Base-by-base conservation (phyloP, 257 asterid species). In the Capsicum rhomboideum region DNA sequence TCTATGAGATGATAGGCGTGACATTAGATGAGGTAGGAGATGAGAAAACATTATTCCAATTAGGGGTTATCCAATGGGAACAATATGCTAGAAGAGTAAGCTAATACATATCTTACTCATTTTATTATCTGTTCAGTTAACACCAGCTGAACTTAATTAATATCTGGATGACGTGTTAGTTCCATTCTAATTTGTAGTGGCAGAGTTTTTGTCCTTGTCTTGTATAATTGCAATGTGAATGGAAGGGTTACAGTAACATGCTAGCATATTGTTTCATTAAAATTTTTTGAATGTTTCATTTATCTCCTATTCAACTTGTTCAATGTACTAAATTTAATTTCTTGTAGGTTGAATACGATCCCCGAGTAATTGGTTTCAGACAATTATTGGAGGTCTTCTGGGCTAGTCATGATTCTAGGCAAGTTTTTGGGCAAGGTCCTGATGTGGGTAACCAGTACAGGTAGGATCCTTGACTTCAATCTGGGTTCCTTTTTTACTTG, bases 391-490 rank as follows among this genome's bases (percentile, higher is more conserved):
- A 97, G 88, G 97, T 90, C 66, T 97, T 95, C 86, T 93, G 99
- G 99, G 69, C 87, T 53, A 90, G 94, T 83, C 99, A 97, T 77
- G 99, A 97, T 86, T 89, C 98, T 52, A 93, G 98, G 90, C 99
- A 97, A 91, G 98, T 96, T 34, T 96, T 91, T 82, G 99, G 99
- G 88, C 99, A 96, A 90, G 99, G 99, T 85, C 99, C 99, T 64
- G 98, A 97, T 85, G 99, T 97, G 82, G 99, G 99, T 52, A 89
- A 90, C 85, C 98, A 97, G 82, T 97, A 97, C 91, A 89, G 98
- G 99, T 94, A 88, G 64, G 50, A 7, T 21, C 67, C 79, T 80
- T 84, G 87, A 21, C 82, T 83, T 74, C 84, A 28, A 67, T 20
- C 44, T 29, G 50, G 83, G 11, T 58, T 63, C 59, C 68, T 44